Evolutionary conservation across 2,329 filamentous ascomycete species (phyloP).

Genomic region (Hymenoscyphus salicellus): DNA sequence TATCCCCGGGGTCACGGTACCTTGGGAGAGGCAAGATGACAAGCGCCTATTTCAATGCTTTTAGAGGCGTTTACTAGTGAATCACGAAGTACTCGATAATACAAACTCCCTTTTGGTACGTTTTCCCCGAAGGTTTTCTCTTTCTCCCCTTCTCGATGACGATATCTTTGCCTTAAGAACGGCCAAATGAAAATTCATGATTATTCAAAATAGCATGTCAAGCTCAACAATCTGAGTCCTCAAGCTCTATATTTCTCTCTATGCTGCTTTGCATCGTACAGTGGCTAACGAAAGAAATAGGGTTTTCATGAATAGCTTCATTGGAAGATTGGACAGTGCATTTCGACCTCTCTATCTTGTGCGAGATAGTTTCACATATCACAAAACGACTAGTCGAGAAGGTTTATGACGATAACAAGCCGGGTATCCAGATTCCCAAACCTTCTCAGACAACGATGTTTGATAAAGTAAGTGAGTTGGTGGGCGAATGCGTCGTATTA

Average conservation of each 20-base stretch:
- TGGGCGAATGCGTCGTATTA: too few species aligned
- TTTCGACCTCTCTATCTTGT: too few species aligned
- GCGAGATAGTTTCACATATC: too few species aligned
- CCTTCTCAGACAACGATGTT: too few species aligned
- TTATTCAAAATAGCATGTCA: slow-evolving; percentile 54
- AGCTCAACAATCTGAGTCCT: slow-evolving; percentile 62
- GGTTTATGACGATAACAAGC: too few species aligned
- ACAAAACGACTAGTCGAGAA: too few species aligned
- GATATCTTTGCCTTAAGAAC: slow-evolving; percentile 58
- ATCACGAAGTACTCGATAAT: neutral
- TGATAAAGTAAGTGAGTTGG: too few species aligned
- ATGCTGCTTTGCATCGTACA: neutral
- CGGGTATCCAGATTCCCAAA: too few species aligned
- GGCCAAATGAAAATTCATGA: slow-evolving; percentile 62
- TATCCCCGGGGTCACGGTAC: neutral
- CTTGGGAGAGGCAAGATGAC: neutral
- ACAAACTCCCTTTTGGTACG: slow-evolving; percentile 7
- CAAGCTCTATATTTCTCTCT: neutral
- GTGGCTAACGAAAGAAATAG: neutral
- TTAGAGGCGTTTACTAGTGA: neutral
- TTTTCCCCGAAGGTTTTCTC: slow-evolving; percentile 9
- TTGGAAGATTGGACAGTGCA: too few species aligned
- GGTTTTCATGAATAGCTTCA: neutral
- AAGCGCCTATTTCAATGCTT: neutral
- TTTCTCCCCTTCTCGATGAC: slow-evolving; percentile 49